phyloP scores from a whole-genome alignment of 1,284 basidiomycete genomes.

The Wolfiporia cocos region DNA sequence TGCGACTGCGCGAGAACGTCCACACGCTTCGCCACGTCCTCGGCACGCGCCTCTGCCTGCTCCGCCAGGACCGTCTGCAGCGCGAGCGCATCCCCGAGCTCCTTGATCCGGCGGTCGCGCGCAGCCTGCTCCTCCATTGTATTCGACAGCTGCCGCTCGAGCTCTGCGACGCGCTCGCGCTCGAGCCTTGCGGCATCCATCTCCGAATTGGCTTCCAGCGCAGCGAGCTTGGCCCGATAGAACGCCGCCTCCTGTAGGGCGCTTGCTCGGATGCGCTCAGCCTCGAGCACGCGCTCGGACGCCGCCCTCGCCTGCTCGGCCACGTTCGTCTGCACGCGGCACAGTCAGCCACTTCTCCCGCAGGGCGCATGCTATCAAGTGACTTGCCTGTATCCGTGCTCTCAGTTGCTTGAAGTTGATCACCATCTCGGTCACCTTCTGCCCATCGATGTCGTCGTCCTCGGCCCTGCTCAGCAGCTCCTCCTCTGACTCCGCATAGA shows the following conservation, averaged over 20 bases:
- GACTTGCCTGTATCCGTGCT: slow-evolving; percentile 82
- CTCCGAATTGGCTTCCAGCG: slow-evolving; percentile 71
- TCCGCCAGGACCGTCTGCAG: slow-evolving; percentile 75
- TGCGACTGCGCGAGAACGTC: slow-evolving; percentile 82
- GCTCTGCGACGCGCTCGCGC: slow-evolving; percentile 70
- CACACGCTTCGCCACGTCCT: slow-evolving; percentile 78
- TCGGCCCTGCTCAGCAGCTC: slow-evolving; percentile 33
- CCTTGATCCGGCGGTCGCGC: slow-evolving; percentile 68
- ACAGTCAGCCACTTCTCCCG: too few relatives aligned
- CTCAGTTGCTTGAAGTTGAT: slow-evolving; percentile 88
- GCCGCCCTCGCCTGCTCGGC: slow-evolving; percentile 71
- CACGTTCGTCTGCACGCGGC: slow-evolving; percentile 50
- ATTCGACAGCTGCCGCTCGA: slow-evolving; percentile 75
- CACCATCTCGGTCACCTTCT: slow-evolving; percentile 65
- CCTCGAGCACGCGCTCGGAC: slow-evolving; percentile 76
- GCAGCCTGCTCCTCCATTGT: slow-evolving; percentile 62
- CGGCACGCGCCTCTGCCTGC: slow-evolving; percentile 76
- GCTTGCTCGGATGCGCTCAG: slow-evolving; percentile 72
- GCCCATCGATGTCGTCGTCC: slow-evolving; percentile 29
- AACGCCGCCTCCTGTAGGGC: slow-evolving; percentile 95
- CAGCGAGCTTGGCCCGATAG: slow-evolving; percentile 90
- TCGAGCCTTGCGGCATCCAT: slow-evolving; percentile 65
- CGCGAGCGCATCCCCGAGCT: slow-evolving; percentile 67
- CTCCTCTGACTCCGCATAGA: slow-evolving; percentile 45
- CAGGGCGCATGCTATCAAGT: too few relatives aligned